phyloP scores from a whole-genome alignment of 176 grass and related monocot genomes.

The Bonia amplexicaulis region DNA sequence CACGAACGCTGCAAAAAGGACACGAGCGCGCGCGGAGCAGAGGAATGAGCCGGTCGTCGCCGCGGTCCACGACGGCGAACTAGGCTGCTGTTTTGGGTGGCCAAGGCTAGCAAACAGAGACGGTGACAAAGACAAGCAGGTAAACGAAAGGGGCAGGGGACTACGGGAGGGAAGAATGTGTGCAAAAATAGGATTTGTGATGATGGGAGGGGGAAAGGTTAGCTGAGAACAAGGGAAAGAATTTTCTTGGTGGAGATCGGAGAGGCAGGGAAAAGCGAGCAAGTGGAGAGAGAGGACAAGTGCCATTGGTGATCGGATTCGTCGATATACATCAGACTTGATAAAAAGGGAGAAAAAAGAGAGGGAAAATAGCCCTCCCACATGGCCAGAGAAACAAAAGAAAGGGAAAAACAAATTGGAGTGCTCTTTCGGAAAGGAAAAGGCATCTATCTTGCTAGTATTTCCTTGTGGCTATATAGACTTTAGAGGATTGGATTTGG shows the following conservation, averaged over 20 bases:
- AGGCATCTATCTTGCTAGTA: neutral
- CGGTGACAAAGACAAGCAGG: conserved; percentile 12
- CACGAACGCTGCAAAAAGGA: conserved; percentile 5
- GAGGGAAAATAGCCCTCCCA: neutral
- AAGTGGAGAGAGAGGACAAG: conserved; percentile 16
- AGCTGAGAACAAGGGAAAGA: neutral
- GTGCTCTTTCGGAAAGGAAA: conserved; percentile 29
- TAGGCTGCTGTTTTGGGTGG: conserved; percentile 12
- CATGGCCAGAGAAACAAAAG: neutral
- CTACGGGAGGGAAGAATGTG: neutral
- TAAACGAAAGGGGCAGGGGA: neutral
- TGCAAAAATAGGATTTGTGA: neutral
- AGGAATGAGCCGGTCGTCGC: neutral
- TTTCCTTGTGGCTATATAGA: neutral
- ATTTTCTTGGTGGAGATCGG: conserved; percentile 20
- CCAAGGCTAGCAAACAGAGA: conserved; percentile 11
- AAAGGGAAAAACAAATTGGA: neutral
- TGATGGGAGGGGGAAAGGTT: conserved; percentile 14
- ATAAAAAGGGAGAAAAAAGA: neutral
- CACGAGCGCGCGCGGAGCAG: conserved; percentile 10
- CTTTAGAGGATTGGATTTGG: neutral
- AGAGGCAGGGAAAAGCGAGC: neutral
- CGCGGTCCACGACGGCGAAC: conserved; percentile 30
- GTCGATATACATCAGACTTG: neutral
- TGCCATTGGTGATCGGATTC: neutral